phyloP scores from a whole-genome alignment of 2,329 filamentous ascomycete species.

The Seiridium unicorne region DNA sequence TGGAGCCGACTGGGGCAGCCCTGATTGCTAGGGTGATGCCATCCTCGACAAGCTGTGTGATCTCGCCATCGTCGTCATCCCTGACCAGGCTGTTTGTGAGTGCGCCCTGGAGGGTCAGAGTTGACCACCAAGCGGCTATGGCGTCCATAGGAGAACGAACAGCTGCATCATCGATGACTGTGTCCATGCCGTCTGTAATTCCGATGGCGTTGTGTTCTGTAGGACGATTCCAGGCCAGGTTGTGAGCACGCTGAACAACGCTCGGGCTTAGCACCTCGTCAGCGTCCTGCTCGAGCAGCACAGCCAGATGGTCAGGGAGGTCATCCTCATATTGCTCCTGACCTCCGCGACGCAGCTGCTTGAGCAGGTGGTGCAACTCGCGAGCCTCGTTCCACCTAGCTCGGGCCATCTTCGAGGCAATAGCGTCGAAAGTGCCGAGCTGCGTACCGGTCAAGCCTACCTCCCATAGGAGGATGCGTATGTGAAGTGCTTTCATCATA shows the following conservation, averaged over 20 bases:
- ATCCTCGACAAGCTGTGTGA: conserved; percentile 32
- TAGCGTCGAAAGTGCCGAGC: conserved; percentile 61
- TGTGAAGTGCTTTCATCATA: conserved; percentile 90
- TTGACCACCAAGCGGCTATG: conserved; percentile 89
- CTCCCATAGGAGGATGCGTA: conserved; percentile 86
- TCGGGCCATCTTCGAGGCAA: conserved; percentile 72
- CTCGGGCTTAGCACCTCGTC: conserved; percentile 77
- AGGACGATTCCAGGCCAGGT: conserved; percentile 82
- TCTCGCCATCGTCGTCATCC: conserved; percentile 43
- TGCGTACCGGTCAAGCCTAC: conserved; percentile 64
- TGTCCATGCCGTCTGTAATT: conserved; percentile 72
- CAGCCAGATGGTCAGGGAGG: conserved; percentile 73
- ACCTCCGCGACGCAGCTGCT: conserved; percentile 38
- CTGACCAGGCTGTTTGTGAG: conserved; percentile 61
- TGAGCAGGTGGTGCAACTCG: conserved; percentile 53
- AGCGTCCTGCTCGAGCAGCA: conserved; percentile 75
- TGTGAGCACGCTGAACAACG: conserved; percentile 83
- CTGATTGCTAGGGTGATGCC: conserved; percentile 68
- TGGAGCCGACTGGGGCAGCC: conserved; percentile 75
- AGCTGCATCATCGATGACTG: conserved; percentile 79
- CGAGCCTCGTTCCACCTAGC: conserved; percentile 81
- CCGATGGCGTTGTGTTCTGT: conserved; percentile 65
- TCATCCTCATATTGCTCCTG: conserved; percentile 56
- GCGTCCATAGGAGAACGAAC: conserved; percentile 87
- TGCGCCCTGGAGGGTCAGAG: conserved; percentile 66